phyloP scores from a whole-genome alignment of 2,329 filamentous ascomycete species.

The Xylaria sp. region DNA sequence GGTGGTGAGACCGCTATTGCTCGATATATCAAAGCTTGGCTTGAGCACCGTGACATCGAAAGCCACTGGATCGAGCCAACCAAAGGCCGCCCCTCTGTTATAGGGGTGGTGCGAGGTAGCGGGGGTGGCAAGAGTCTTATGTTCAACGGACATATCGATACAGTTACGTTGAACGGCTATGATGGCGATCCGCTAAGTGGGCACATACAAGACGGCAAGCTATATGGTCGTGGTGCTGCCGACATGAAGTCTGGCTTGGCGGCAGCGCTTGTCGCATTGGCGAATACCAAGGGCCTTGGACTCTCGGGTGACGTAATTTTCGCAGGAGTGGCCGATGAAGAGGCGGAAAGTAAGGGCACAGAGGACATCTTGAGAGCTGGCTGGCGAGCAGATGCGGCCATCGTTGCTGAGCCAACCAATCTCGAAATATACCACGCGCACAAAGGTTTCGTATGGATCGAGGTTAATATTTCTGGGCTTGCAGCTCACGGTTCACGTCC shows the following conservation, averaged over 20 bases:
- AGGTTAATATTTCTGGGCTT: constrained; percentile 55
- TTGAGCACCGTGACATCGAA: constrained; percentile 62
- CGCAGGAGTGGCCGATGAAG: constrained; percentile 64
- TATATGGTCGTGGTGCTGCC: constrained; percentile 59
- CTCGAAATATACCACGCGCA: constrained; percentile 57
- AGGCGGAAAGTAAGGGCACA: constrained; percentile 61
- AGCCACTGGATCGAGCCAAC: constrained; percentile 59
- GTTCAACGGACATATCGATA: constrained; percentile 65
- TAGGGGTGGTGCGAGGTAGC: constrained; percentile 58
- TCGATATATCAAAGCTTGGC: constrained; percentile 60
- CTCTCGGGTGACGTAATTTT: constrained; percentile 62
- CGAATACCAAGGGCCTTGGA: constrained; percentile 49
- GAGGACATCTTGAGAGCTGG: constrained; percentile 61
- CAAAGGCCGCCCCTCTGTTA: constrained; percentile 60
- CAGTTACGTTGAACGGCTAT: constrained; percentile 60
- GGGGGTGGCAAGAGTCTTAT: constrained; percentile 61
- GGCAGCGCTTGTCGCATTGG: constrained; percentile 56
- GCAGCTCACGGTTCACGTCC: constrained; percentile 57
- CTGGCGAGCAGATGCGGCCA: constrained; percentile 63
- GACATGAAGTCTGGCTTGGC: constrained; percentile 66
- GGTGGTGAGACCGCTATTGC: constrained; percentile 59
- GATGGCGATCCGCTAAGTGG: constrained; percentile 58
- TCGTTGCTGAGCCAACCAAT: constrained; percentile 61
- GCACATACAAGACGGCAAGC: constrained; percentile 51
- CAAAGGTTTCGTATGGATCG: constrained; percentile 61